These are phyloP conservation scores for Dysphania ambrosioides DNA, from an alignment of 148 eudicot genomes.

Conservation along the genomic window DNA sequence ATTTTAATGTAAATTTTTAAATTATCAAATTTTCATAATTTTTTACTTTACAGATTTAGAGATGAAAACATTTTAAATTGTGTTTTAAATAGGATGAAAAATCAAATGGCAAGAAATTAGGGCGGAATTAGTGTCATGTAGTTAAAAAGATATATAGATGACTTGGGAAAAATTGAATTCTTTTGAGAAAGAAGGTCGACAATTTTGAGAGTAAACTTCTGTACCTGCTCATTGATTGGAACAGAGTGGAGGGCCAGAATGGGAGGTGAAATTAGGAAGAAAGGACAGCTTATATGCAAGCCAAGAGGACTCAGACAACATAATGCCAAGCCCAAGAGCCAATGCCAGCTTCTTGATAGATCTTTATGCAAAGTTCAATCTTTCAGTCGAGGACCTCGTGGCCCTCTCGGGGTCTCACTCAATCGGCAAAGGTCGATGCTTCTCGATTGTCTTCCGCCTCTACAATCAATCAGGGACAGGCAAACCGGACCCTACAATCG, in stretches of 20 bases:
- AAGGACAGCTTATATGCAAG: conserved; percentile 77
- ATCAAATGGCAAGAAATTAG: too few species aligned
- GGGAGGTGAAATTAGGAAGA: conserved; percentile 89
- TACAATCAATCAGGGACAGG: conserved; percentile 90
- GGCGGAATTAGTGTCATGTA: too few species aligned
- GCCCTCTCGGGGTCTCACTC: conserved; percentile 95
- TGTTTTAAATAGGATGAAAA: too few species aligned
- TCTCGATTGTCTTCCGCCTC: conserved; percentile 70
- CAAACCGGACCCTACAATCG: conserved; percentile 67
- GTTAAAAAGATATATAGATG: too few species aligned
- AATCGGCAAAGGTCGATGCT: conserved; percentile 81
- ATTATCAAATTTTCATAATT: too few species aligned
- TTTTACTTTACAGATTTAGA: too few species aligned
- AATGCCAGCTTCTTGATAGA: conserved; percentile 53
- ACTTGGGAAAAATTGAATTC: too few species aligned
- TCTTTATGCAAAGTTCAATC: conserved; percentile 58
- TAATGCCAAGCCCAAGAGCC: conserved; percentile 96
- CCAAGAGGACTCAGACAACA: conserved; percentile 66
- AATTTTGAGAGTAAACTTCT: too few species aligned
- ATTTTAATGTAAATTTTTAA: too few species aligned
- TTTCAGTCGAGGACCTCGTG: conserved; percentile 63
- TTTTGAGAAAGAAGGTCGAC: neutral
- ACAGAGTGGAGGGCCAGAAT: conserved; percentile 90
- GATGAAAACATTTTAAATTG: too few species aligned
- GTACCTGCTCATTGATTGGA: neutral